Percentiles rank a stretch among this genome's conserved stretches.
Evolutionary conservation across 2,329 filamentous ascomycete species (phyloP).

Genomic region (Coniella vitis): DNA sequence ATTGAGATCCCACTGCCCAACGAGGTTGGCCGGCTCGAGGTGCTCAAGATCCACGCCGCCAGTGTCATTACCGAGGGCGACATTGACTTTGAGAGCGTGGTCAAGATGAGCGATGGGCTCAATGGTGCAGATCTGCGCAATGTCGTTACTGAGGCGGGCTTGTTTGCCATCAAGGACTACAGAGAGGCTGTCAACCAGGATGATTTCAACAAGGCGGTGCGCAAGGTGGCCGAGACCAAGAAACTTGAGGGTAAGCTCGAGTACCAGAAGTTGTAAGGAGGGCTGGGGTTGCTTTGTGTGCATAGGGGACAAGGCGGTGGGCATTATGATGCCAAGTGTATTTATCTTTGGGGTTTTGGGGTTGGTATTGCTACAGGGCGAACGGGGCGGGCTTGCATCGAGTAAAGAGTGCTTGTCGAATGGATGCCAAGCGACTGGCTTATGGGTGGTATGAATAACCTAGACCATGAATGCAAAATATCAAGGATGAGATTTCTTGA

Average conservation of each 20-base stretch:
- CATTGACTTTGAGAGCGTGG: conserved; percentile 96
- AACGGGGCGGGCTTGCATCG: too few relatives aligned
- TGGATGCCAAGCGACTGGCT: too few relatives aligned
- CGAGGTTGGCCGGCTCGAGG: conserved; percentile 91
- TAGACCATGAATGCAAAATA: background rate
- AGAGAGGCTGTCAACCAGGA: conserved; percentile 94
- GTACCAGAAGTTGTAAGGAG: conserved; percentile 1
- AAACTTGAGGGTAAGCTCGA: conserved; percentile 94
- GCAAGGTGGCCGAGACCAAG: conserved; percentile 96
- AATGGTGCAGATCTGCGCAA: conserved; percentile 97
- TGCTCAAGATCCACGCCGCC: conserved; percentile 92
- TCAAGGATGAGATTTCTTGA: too few relatives aligned
- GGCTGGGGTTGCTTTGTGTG: background rate
- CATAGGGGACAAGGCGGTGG: background rate
- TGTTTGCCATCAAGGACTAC: conserved; percentile 98
- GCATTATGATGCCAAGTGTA: too few relatives aligned
- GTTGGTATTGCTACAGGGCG: too few relatives aligned
- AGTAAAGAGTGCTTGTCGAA: too few relatives aligned
- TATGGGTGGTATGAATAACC: conserved; percentile 5
- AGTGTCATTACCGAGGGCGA: conserved; percentile 87
- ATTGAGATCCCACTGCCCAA: conserved; percentile 97
- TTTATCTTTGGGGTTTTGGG: too few relatives aligned
- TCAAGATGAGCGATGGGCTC: conserved; percentile 98
- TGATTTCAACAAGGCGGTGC: conserved; percentile 98
- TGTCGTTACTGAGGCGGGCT: conserved; percentile 92